Evolutionary conservation across 106 monocot species (phyloP), one percentile per base, ranked within the genome.

Genomic region (Platanthera guangdongensis): DNA sequence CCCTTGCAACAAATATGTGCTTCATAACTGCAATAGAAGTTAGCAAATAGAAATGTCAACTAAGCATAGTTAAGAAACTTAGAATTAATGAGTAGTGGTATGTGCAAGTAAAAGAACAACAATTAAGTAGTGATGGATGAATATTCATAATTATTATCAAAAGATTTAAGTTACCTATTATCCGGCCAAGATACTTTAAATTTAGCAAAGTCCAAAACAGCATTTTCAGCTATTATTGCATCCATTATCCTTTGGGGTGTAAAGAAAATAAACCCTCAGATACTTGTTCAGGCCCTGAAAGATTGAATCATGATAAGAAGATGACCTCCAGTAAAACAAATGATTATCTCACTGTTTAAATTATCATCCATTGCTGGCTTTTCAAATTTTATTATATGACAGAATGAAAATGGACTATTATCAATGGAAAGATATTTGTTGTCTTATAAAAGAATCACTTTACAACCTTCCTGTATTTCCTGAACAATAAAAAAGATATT

Each of bases 151-250:
- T 19, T 8, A 8, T 5, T 19, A 19, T 7, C n/a, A 10, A 46
- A 46, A 51, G 11, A 53, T 22, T 13, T 52, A 5, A 76, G 1
- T 80, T 21, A 91, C 95, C 92, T 92, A 80, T 90, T 95, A 77
- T 81, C 71, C 3, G 60, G 16, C 65, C 87, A 75, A 53, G 82
- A 81, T 57, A 80, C 65, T 6, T 85, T 59, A 77, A 95, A 89
- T 65, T 76, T 30, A 71, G 81, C 92, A 86, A 81, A 86, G 80
- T 95, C 95, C 54, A 95, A 78, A 72, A 80, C 62, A 16, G 47
- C 78, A 80, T 82, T 82, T 57, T 60, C 79, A 86, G 79, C 78
- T 63, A 84, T 73, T 49, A 74, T 82, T 54, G 57, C 74, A 30
- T 79, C 86, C 92, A 92, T 92, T 5, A 63, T 85, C 18, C 47